Percentiles rank a stretch among this genome's conserved stretches.
Conservation (phyloP, 1,284 basidiomycete species). For the Cutaneotrichosporon mucoides region DNA sequence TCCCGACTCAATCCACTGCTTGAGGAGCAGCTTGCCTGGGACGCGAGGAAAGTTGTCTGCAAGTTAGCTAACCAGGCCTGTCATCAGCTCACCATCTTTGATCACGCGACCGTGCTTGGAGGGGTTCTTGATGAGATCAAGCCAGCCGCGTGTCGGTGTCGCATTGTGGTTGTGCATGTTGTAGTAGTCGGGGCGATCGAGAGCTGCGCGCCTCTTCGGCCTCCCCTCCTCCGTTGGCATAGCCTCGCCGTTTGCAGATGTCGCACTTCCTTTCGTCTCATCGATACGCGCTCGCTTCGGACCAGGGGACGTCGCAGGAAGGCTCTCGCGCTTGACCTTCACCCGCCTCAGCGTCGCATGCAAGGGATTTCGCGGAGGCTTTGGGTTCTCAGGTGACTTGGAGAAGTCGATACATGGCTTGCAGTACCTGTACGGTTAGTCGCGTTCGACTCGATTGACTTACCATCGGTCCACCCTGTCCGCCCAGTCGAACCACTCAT, state of each 20-base stretch:
- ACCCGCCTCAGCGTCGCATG: constrained; percentile 27
- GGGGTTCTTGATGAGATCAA: constrained; percentile 45
- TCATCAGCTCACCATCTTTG: constrained; percentile 25
- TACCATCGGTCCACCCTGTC: constrained; percentile 40
- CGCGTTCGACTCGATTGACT: not conserved
- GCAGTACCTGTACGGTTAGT: constrained; percentile 31
- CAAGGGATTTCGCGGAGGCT: constrained; percentile 28
- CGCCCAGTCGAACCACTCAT: constrained; percentile 42
- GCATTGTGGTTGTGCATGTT: constrained; percentile 46
- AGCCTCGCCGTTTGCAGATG: not conserved
- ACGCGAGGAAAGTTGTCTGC: constrained; percentile 27
- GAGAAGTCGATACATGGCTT: constrained; percentile 28
- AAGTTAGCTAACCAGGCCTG: constrained; percentile 6
- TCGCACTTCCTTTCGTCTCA: too few species aligned
- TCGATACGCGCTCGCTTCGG: too few species aligned
- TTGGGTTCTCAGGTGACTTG: constrained; percentile 24
- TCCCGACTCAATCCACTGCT: constrained; percentile 33
- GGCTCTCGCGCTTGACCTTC: constrained; percentile 2
- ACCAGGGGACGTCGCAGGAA: too few species aligned
- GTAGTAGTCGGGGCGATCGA: constrained; percentile 43
- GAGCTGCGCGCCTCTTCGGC: constrained; percentile 43
- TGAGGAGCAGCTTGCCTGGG: constrained; percentile 22
- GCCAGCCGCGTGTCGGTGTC: constrained; percentile 45
- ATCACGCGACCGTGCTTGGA: constrained; percentile 39
- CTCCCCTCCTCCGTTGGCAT: constrained; percentile 10